Conservation (phyloP, 1,284 basidiomycete genomes). For the Naganishia liquefaciens region DNA sequence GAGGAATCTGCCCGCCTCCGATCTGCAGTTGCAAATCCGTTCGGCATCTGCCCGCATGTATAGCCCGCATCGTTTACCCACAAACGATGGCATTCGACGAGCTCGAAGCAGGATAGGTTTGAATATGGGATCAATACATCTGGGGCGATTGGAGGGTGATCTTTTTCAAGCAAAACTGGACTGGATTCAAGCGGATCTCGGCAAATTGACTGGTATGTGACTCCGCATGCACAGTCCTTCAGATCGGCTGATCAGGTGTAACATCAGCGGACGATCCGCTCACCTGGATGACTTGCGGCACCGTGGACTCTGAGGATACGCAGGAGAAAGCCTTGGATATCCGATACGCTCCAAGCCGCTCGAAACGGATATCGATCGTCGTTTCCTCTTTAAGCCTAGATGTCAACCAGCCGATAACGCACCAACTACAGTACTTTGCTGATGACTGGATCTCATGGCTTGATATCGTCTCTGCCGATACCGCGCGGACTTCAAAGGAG, state of each 20-base stretch:
- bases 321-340: constrained; percentile 6
- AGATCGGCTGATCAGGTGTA: not conserved
- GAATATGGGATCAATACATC: constrained; percentile 21
- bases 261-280: not conserved
- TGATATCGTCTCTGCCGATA: constrained; percentile 53
- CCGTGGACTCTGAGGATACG: not conserved
- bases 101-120: constrained; percentile 1
- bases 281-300: constrained; percentile 1
- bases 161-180: constrained; percentile 8
- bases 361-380: constrained; percentile 16
- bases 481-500: constrained; percentile 55
- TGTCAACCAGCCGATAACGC: constrained; percentile 41
- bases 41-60: constrained; percentile 1
- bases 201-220: not conserved
- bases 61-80: not conserved
- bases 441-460: constrained; percentile 76
- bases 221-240: not conserved
- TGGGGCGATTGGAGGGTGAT: constrained; percentile 40
- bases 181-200: not conserved
- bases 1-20: not conserved
- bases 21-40: not conserved
- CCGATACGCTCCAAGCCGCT: constrained; percentile 15
- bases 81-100: not conserved
- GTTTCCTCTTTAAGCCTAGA: constrained; percentile 1
- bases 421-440: constrained; percentile 78